Conservation (phyloP, 2,329 filamentous ascomycete genomes). For the Onygena corvina region DNA sequence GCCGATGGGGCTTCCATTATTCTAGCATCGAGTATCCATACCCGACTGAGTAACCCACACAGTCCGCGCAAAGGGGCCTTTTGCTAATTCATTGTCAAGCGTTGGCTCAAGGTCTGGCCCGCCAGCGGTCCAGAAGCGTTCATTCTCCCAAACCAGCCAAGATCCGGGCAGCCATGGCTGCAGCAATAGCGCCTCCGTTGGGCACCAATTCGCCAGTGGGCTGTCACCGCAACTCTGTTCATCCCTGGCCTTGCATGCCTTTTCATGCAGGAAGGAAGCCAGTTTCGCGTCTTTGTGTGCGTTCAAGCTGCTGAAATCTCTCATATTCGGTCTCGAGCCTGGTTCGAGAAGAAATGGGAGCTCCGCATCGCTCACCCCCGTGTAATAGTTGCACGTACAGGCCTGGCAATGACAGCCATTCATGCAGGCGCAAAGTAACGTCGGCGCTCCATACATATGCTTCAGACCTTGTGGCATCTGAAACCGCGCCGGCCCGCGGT, state of each 20-base stretch:
- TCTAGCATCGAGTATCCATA: background rate
- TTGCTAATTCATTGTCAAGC: background rate
- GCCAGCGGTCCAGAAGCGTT: background rate
- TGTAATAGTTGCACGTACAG: background rate
- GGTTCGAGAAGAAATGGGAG: background rate
- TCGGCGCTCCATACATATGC: background rate
- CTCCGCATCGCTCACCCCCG: background rate
- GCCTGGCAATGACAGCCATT: background rate
- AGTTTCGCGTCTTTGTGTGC: background rate
- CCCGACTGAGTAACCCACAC: conserved; percentile 1
- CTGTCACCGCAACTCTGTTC: conserved; percentile 2
- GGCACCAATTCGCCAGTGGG: background rate
- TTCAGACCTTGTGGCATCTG: background rate
- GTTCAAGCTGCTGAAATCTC: background rate
- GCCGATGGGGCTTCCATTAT: background rate
- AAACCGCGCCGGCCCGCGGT: background rate
- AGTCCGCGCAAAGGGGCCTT: background rate
- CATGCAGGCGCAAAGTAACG: conserved; percentile 4
- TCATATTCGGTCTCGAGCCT: background rate
- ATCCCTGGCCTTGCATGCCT: conserved; percentile 1
- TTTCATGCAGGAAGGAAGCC: background rate
- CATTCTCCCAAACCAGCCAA: background rate
- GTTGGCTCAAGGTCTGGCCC: background rate
- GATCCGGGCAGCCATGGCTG: conserved; percentile 3
- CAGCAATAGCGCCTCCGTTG: conserved; percentile 3